Conservation (phyloP, 2,329 filamentous ascomycete species). For the Paecilomyces niveus region DNA sequence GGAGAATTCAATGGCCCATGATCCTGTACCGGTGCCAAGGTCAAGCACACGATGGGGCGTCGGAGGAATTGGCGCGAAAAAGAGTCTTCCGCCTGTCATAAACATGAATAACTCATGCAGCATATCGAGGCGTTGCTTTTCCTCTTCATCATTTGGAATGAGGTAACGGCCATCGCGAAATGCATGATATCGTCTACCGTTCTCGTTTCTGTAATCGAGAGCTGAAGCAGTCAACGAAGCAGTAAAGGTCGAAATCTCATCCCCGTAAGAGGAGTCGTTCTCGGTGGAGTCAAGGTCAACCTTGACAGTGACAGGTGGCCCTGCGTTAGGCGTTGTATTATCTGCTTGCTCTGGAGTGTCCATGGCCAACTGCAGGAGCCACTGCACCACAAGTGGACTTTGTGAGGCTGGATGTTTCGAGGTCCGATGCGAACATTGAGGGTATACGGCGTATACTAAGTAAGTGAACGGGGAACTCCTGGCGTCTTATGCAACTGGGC, state of each 20-base stretch:
- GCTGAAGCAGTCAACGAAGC: not conserved
- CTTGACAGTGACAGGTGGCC: not conserved
- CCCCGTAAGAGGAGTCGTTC: not conserved
- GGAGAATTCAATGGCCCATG: conserved; percentile 22
- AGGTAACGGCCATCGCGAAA: not conserved
- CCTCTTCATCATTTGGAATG: conserved; percentile 12
- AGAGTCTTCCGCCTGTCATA: conserved; percentile 10
- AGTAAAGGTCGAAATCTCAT: not conserved
- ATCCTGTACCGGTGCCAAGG: conserved; percentile 15
- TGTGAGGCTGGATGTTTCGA: not conserved
- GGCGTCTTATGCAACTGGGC: not conserved
- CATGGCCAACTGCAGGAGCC: not conserved
- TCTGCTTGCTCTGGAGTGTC: not conserved
- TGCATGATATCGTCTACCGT: not conserved
- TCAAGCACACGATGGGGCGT: conserved; percentile 10
- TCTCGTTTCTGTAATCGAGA: not conserved
- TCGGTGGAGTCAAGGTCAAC: not conserved
- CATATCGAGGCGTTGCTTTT: conserved; percentile 11
- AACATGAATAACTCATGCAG: conserved; percentile 9
- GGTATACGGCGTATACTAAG: not conserved
- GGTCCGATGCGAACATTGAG: not conserved
- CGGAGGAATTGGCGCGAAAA: conserved; percentile 12
- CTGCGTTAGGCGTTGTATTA: not conserved
- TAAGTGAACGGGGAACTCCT: not conserved
- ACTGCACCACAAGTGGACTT: not conserved